Base-by-base conservation (phyloP, 352 stramenopile species). In the Pilasporangium apinafurcum region DNA sequence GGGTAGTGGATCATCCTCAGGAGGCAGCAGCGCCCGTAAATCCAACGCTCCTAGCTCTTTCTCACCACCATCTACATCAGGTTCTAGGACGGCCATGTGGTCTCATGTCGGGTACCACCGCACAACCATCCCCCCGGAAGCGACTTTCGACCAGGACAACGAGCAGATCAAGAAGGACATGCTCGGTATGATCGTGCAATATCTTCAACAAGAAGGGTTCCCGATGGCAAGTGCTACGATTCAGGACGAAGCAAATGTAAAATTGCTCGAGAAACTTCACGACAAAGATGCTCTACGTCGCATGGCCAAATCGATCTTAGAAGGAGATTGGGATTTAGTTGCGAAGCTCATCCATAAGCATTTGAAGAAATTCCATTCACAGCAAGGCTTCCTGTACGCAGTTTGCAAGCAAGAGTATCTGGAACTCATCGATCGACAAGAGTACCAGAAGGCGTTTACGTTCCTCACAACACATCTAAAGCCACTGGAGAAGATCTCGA, bases 401-500 rank as follows among this genome's bases (percentile, higher is more conserved):
- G 73, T 95, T 3, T 92, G 77, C 59, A 92, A 91, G 48, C 82
- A 95, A 48, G 81, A 95, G 52, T 93, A 93, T 46, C 58, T 95
- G 1, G 81, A 93, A 46, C 78, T 95, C 20, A 92, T 93, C 44
- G 79, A 92, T 47, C 70, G 83, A 8, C 81, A 92, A 42, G 83
- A 93, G 61, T 92, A 89, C 49, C 81, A 95, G 53, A 92, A 92
- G 27, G 83, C 81, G 10, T 95, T 93, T 51, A 93, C 81, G 38
- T 95, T 92, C 56, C 69, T 95, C 45, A 89, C 78, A 26, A 91
- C 83, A 53, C 75, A 92, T 53, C 72, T 93, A 52, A 93, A 93
- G 60, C 81, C 83, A 37, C 65, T 95, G 21, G 81, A 95, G 56
- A 89, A 90, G 48, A 70, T 92, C 44, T 60, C 71, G 33, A 79